Evolutionary conservation across 345 rosid species (phyloP), one percentile per base, ranked within the genome.

Genomic region (Syzygium oleosum): DNA sequence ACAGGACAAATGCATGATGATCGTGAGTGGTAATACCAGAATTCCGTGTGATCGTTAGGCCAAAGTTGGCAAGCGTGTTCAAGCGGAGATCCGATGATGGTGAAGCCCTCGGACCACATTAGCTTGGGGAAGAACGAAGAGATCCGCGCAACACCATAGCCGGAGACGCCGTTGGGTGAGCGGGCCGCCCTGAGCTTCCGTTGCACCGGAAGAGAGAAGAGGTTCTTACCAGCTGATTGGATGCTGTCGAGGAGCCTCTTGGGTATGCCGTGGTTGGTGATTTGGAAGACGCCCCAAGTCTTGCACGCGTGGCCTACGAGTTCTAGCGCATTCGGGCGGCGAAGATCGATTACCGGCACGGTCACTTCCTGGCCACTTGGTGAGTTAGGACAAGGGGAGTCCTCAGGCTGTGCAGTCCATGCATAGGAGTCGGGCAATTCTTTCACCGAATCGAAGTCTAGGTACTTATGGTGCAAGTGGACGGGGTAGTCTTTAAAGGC

Each of bases 61-160:
- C 98, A 96, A 80, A 96, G 94, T 88, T 90, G 90, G 88, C 88
- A 91, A 83, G 96, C 96, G 85, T 96, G 95, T 53, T 93, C 95
- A 3, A 78, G 68, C 46, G 94, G 95, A 85, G 99, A 93, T 54
- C 95, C 98, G 27, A 91, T 86, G 13, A 94, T 85, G 85, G 98
- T 92, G 94, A 96, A 97, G 25, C 98, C 98, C 87, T 96, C 98
- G 41, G 94, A 90, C 98, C 98, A 96, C 96, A 96, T 91, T 86
- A 88, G 93, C 93, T 97, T 95, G 9, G 94, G 88, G 92, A 93
- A 96, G 89, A 92, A 94, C 34, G 92, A 52, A 41, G 98, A 91
- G 31, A 97, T 92, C 19, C 92, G 91, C 1, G 94, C 94, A n/a
- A 90, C 78, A 6, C 97, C 97, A 43, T 95, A 97, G 43, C 98